Percentiles rank a stretch among this genome's conserved stretches.
Conservation (phyloP, 2,329 filamentous ascomycete genomes). For the Neoascochyta sp. region DNA sequence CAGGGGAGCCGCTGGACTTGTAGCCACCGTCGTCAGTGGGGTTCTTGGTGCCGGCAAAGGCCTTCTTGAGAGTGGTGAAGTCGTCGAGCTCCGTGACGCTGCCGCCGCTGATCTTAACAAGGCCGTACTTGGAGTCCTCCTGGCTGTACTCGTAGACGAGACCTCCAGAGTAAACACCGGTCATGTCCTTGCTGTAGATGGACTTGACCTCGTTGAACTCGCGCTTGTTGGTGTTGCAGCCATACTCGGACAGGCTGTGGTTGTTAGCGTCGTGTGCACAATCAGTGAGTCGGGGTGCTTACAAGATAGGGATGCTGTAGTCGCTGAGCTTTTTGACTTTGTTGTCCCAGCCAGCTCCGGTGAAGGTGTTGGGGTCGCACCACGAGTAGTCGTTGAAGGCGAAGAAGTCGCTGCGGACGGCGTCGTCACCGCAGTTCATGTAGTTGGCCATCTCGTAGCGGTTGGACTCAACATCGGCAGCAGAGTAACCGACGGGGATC, state of each 20-base stretch:
- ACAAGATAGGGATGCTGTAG: conserved; percentile 84
- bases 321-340: conserved; percentile 85
- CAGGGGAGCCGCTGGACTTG: conserved; percentile 52
- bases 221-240: conserved; percentile 79
- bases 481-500: conserved; percentile 77
- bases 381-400: conserved; percentile 88
- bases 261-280: conserved; percentile 13
- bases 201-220: conserved; percentile 75
- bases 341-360: conserved; percentile 72
- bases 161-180: conserved; percentile 85
- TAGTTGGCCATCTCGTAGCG: conserved; percentile 82
- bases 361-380: conserved; percentile 70
- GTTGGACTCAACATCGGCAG: conserved; percentile 81
- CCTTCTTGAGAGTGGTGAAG: conserved; percentile 56
- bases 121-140: conserved; percentile 64
- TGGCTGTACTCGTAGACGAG: conserved; percentile 92
- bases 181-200: conserved; percentile 82
- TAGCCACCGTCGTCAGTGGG: conserved; percentile 58
- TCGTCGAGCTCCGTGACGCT: conserved; percentile 58
- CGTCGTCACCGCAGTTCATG: conserved; percentile 88
- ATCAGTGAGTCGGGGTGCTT: conserved; percentile 12
- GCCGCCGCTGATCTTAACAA: conserved; percentile 62
- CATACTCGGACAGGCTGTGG: conserved; percentile 77
- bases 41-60: conserved; percentile 49
- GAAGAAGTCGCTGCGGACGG: conserved; percentile 83